Evolutionary conservation across 257 asterid species (phyloP).

Genomic region (Gardenia jasminoides): DNA sequence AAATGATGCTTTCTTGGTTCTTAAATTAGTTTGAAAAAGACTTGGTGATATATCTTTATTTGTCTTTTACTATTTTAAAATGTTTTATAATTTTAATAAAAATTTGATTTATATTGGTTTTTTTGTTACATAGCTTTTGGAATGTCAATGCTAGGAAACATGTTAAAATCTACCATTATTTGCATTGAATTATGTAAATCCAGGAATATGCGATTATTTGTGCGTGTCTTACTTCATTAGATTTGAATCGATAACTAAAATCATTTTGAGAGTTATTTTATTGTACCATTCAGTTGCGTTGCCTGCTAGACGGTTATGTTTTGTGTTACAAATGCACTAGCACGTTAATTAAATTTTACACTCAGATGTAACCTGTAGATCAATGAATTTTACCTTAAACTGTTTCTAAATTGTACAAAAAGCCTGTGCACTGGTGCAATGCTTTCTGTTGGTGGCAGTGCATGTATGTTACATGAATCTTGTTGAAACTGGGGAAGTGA

Average conservation of each 20-base stretch:
- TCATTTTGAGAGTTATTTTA: background rate
- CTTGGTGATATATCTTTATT: background rate
- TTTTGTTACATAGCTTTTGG: no score
- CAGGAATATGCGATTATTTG: background rate
- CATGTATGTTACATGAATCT: background rate
- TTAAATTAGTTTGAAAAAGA: background rate
- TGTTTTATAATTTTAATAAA: no score
- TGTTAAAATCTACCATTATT: background rate
- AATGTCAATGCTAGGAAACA: background rate
- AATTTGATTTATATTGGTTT: no score
- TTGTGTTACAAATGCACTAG: background rate
- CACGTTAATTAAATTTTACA: background rate
- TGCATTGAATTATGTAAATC: background rate
- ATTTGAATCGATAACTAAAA: background rate
- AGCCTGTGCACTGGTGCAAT: background rate
- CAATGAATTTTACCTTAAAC: background rate
- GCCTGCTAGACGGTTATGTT: background rate
- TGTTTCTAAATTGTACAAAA: background rate
- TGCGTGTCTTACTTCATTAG: background rate
- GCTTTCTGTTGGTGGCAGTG: background rate
- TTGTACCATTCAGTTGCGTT: background rate
- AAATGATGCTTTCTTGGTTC: background rate
- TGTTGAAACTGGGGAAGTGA: background rate
- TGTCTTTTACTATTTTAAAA: background rate
- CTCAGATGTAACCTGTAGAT: background rate